These are phyloP conservation scores for Sclerotinia borealis DNA, from an alignment of 2,329 filamentous ascomycete species.

Conservation along the genomic window DNA sequence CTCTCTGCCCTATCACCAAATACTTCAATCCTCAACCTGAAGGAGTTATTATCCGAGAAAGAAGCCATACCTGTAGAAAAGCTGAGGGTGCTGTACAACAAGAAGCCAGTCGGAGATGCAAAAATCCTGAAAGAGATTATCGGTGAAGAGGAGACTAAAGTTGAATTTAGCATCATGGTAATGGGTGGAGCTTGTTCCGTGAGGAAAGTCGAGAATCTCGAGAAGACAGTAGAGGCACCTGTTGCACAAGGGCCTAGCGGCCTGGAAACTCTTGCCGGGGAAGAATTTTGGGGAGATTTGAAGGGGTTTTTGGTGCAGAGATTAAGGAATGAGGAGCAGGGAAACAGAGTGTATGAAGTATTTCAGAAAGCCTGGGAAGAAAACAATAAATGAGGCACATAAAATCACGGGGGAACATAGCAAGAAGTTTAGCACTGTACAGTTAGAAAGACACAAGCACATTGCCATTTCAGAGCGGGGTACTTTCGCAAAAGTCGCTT, in stretches of 20 bases:
- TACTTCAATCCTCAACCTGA: slow-evolving; percentile 75
- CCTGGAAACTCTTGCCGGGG: slow-evolving; percentile 55
- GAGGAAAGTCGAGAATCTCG: slow-evolving; percentile 35
- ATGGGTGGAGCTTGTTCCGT: slow-evolving; percentile 61
- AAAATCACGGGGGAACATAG: slow-evolving; percentile 13
- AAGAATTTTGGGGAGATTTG: slow-evolving; percentile 83
- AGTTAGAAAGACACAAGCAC: slow-evolving; percentile 6
- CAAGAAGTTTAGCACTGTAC: slow-evolving; percentile 19
- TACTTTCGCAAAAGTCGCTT: slow-evolving; percentile 12
- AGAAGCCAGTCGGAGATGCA: slow-evolving; percentile 74
- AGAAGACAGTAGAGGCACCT: slow-evolving; percentile 31
- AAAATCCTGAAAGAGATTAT: slow-evolving; percentile 73
- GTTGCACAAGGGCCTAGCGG: slow-evolving; percentile 50
- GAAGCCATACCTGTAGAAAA: slow-evolving; percentile 65
- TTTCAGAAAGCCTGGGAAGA: slow-evolving; percentile 58
- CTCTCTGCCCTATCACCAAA: slow-evolving; percentile 57
- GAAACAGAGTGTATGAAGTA: slow-evolving; percentile 55
- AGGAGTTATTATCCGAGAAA: slow-evolving; percentile 58
- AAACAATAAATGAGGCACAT: slow-evolving; percentile 11
- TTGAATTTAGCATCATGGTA: slow-evolving; percentile 85
- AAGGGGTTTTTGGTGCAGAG: slow-evolving; percentile 74
- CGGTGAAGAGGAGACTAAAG: slow-evolving; percentile 44
- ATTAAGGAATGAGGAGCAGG: slow-evolving; percentile 62
- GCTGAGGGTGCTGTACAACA: slow-evolving; percentile 78
- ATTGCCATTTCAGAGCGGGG: background rate